A percentile compares a stretch with the other conserved stretches of the same genome.
Conservation (phyloP, 371 early-diverging fungal species). For the Mortierella sp. region DNA sequence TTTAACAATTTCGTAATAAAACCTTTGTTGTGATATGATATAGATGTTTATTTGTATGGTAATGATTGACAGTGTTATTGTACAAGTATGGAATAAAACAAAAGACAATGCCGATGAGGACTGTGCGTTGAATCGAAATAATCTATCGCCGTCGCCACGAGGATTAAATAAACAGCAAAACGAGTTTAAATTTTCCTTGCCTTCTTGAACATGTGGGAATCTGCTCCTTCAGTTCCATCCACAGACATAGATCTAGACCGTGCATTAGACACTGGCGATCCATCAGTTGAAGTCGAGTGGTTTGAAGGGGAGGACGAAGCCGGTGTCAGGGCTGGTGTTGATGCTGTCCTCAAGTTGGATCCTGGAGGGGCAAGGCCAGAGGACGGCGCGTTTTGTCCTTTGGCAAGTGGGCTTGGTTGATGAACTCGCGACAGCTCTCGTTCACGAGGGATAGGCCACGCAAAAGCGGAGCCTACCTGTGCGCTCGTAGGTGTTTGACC, state of each 20-base stretch:
- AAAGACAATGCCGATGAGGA: neutral
- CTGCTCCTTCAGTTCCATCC: constrained; percentile 28
- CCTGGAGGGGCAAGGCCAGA: constrained; percentile 35
- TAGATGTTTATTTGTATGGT: neutral
- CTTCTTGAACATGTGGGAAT: constrained; percentile 34
- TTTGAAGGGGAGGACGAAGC: constrained; percentile 34
- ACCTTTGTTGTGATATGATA: neutral
- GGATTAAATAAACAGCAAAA: neutral
- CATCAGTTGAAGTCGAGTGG: constrained; percentile 29
- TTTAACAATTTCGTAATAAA: neutral
- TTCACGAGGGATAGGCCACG: constrained; percentile 50
- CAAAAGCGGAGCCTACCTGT: constrained; percentile 40
- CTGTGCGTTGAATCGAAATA: neutral
- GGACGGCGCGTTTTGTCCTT: constrained; percentile 32
- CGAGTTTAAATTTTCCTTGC: constrained; percentile 30
- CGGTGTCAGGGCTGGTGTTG: constrained; percentile 25
- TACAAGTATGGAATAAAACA: constrained; percentile 5
- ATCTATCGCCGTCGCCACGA: neutral
- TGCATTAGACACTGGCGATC: constrained; percentile 38
- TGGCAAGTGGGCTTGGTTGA: constrained; percentile 54
- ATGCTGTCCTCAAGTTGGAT: constrained; percentile 33
- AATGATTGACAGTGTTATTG: neutral
- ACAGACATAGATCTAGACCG: constrained; percentile 42
- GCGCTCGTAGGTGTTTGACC: constrained; percentile 55
- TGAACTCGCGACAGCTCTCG: constrained; percentile 49